phyloP scores from a whole-genome alignment of 2,329 filamentous ascomycete species.

The Aureobasidium vineae region DNA sequence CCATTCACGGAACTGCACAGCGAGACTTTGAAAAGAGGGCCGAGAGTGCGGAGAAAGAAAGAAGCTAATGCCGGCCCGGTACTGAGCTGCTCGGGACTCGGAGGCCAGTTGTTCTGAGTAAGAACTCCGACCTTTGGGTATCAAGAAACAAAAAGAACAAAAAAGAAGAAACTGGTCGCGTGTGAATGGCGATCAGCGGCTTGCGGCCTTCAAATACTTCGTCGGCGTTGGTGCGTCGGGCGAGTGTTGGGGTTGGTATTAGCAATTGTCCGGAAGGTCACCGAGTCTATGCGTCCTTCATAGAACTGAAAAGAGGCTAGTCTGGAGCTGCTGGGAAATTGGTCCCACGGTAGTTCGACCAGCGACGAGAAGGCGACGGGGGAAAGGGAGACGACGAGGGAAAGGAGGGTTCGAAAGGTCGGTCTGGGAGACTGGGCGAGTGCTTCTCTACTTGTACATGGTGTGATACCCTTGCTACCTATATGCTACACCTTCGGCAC shows the following conservation, averaged over 20 bases:
- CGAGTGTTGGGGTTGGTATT: slow-evolving; percentile 23
- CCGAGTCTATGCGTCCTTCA: slow-evolving; percentile 27
- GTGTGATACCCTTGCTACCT: slow-evolving; percentile 11
- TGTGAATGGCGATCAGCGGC: slow-evolving; percentile 17
- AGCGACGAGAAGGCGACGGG: slow-evolving; percentile 22
- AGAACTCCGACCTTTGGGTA: slow-evolving; percentile 20
- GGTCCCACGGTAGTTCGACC: slow-evolving; percentile 19
- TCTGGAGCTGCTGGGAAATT: slow-evolving; percentile 22
- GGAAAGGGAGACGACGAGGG: slow-evolving; percentile 20
- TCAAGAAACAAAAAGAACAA: slow-evolving; percentile 14
- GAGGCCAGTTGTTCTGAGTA: slow-evolving; percentile 23
- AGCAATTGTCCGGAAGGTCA: slow-evolving; percentile 18
- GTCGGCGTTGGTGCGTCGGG: slow-evolving; percentile 12
- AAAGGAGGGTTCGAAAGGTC: slow-evolving; percentile 26
- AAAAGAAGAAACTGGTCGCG: slow-evolving; percentile 8
- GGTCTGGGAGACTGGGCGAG: slow-evolving; percentile 10
- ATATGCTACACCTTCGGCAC: slow-evolving; percentile 16
- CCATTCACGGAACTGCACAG: slow-evolving; percentile 27
- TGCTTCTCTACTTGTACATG: slow-evolving; percentile 18
- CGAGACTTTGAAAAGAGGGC: slow-evolving; percentile 35
- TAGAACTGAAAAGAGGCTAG: slow-evolving; percentile 27
- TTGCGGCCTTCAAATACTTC: slow-evolving; percentile 6
- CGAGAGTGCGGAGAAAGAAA: slow-evolving; percentile 28
- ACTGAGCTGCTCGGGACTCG: slow-evolving; percentile 21
- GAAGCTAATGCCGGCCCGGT: slow-evolving; percentile 26